Percentiles rank a stretch among this genome's conserved stretches.
These are phyloP conservation scores for Abelmoschus esculentus DNA, from an alignment of 345 rosid genomes.

Conservation along the genomic window DNA sequence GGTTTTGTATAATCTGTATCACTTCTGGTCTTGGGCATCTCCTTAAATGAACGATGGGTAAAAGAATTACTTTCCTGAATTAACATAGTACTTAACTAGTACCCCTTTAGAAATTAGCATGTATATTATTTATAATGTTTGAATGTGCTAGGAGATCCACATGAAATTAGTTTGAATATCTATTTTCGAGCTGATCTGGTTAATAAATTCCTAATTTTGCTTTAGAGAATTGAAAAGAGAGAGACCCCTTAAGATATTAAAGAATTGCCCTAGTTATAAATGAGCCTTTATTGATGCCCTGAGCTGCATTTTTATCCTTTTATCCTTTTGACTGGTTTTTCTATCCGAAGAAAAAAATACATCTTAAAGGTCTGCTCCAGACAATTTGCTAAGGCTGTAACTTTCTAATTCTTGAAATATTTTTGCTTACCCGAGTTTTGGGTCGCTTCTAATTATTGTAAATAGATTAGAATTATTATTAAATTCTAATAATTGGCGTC, in stretches of 20 bases:
- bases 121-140: neutral
- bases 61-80: no score
- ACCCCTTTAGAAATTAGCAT: neutral
- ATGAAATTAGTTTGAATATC: neutral
- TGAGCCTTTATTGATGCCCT: neutral
- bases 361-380: neutral
- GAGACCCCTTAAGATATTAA: neutral
- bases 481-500: neutral
- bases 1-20: neutral
- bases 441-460: neutral
- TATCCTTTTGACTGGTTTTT: neutral
- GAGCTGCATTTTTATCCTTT: neutral
- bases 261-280: neutral
- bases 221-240: neutral
- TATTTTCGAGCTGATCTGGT: neutral
- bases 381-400: neutral
- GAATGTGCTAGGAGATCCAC: neutral
- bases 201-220: neutral
- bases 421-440: neutral
- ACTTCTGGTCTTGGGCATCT: neutral
- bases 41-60: no score
- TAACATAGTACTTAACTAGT: no score
- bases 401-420: neutral
- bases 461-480: neutral
- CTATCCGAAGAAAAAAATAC: neutral